Conservation (phyloP, 2,329 filamentous ascomycete genomes). For the Cordyceps pruinosa region DNA sequence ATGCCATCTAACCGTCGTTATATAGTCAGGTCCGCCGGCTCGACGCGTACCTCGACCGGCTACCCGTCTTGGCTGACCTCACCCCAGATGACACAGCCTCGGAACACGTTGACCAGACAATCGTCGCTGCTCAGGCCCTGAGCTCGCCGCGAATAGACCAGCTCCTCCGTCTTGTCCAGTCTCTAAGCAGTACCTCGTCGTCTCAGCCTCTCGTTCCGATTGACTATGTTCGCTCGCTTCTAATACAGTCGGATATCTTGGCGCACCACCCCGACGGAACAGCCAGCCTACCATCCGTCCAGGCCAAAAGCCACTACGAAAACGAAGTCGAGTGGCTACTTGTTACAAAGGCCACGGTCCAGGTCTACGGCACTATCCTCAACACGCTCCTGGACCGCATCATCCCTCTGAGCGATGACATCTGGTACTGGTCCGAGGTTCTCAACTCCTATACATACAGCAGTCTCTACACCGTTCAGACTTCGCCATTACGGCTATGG, state of each 20-base stretch:
- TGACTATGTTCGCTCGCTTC: slow-evolving; percentile 51
- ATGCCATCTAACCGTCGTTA: slow-evolving; percentile 15
- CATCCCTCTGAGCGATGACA: slow-evolving; percentile 74
- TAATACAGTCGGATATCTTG: slow-evolving; percentile 55
- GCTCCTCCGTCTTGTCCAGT: slow-evolving; percentile 61
- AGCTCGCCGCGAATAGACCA: slow-evolving; percentile 50
- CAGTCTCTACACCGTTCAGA: slow-evolving; percentile 79
- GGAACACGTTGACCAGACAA: slow-evolving; percentile 28
- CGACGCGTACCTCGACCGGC: slow-evolving; percentile 59
- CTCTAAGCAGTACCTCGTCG: slow-evolving; percentile 62
- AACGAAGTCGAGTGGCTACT: slow-evolving; percentile 85
- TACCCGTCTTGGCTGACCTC: slow-evolving; percentile 37
- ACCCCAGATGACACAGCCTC: slow-evolving; percentile 35
- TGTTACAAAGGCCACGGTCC: slow-evolving; percentile 84
- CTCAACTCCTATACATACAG: slow-evolving; percentile 72
- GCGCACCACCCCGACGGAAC: not conserved
- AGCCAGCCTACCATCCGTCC: slow-evolving; percentile 12
- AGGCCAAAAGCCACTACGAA: slow-evolving; percentile 49
- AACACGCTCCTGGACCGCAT: slow-evolving; percentile 75
- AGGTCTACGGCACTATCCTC: slow-evolving; percentile 76
- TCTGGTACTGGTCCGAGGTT: slow-evolving; percentile 94
- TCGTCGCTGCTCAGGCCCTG: slow-evolving; percentile 34
- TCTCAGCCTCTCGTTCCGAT: slow-evolving; percentile 56
- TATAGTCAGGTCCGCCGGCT: slow-evolving; percentile 54
- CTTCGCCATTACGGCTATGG: slow-evolving; percentile 69